phyloP scores from a whole-genome alignment of 2,329 filamentous ascomycete genomes.

The Xylariaceae sp. region DNA sequence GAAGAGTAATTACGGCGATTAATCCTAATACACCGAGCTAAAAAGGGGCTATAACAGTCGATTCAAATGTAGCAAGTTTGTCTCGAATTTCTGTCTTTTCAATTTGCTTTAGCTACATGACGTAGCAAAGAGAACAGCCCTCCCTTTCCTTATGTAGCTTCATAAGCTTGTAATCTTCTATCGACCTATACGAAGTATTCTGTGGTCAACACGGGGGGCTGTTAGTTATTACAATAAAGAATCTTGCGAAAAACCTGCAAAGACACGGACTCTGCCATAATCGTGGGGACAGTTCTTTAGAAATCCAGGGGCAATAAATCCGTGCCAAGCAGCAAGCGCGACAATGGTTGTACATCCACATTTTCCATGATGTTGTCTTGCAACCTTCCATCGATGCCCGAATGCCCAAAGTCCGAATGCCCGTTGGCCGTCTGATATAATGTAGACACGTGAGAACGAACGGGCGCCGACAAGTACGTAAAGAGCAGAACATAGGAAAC shows the following conservation, averaged over 20 bases:
- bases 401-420: constrained; percentile 19
- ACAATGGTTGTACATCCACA: constrained; percentile 4
- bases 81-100: not conserved
- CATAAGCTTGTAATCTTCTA: constrained; percentile 11
- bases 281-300: constrained; percentile 7
- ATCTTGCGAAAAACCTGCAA: constrained; percentile 2
- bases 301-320: not conserved
- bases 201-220: constrained; percentile 5
- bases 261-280: constrained; percentile 12
- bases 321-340: constrained; percentile 4
- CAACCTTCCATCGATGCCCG: constrained; percentile 15
- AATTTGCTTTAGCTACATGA: constrained; percentile 3
- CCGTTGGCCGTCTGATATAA: constrained; percentile 20
- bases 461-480: constrained; percentile 3
- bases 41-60: not conserved
- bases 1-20: not conserved
- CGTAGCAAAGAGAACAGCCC: not conserved
- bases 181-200: constrained; percentile 14
- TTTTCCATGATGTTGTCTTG: constrained; percentile 8
- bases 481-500: constrained; percentile 16
- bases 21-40: not conserved
- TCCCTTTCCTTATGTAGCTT: not conserved
- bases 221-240: constrained; percentile 21
- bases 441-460: constrained; percentile 13
- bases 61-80: not conserved